These are phyloP conservation scores for Geosmithia flava DNA, from an alignment of 2,329 filamentous ascomycete species.

Conservation along the genomic window DNA sequence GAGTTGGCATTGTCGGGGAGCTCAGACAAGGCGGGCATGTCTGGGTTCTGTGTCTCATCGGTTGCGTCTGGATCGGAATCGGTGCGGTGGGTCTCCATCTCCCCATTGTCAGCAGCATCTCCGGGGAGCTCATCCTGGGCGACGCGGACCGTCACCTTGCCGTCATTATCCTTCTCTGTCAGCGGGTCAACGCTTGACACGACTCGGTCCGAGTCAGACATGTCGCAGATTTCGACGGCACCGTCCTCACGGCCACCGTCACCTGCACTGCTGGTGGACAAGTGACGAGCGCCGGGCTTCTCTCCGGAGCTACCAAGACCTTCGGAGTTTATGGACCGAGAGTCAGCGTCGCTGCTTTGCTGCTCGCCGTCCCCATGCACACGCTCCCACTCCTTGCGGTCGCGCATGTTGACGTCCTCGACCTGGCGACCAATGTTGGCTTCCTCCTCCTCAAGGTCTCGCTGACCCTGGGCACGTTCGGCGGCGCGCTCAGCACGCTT, in stretches of 20 bases:
- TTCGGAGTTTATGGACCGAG: conserved; percentile 37
- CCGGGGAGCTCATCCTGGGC: conserved; percentile 31
- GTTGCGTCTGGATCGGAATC: conserved; percentile 11
- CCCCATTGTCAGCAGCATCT: conserved; percentile 9
- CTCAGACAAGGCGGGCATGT: not conserved
- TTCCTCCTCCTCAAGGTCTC: conserved; percentile 50
- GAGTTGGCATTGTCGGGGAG: not conserved
- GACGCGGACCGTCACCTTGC: conserved; percentile 40
- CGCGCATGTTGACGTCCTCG: conserved; percentile 47
- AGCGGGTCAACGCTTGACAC: conserved; percentile 22
- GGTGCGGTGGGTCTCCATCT: conserved; percentile 8
- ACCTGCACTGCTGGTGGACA: not conserved
- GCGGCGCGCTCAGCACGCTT: conserved; percentile 40
- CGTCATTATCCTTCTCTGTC: conserved; percentile 27
- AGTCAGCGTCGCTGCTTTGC: conserved; percentile 24
- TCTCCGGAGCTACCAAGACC: conserved; percentile 13
- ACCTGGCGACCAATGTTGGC: conserved; percentile 56
- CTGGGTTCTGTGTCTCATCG: not conserved
- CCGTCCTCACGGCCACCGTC: not conserved
- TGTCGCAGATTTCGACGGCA: conserved; percentile 45
- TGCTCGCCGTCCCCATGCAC: conserved; percentile 53
- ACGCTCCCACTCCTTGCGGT: conserved; percentile 63
- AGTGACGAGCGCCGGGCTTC: not conserved
- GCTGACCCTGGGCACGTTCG: conserved; percentile 35
- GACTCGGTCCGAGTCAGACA: conserved; percentile 19